Base-by-base conservation (phyloP, 2,329 filamentous ascomycete species). In the Dactylonectria macrodidyma region DNA sequence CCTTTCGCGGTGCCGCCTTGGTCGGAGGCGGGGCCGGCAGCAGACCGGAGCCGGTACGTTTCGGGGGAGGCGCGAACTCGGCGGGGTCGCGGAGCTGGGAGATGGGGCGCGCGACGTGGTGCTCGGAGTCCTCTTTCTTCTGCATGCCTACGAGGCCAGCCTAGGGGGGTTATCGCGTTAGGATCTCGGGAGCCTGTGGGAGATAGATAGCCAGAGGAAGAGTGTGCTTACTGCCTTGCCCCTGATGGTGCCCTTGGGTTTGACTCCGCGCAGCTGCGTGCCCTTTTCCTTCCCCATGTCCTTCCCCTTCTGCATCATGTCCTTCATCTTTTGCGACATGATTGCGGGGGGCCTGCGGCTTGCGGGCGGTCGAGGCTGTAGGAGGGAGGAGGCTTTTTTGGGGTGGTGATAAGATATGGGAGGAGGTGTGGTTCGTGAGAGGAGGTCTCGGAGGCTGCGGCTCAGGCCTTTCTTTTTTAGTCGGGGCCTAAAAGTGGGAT, bases 1-100 rank as follows among this genome's bases (percentile, higher is more conserved):
- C 79, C 55, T 74, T 74, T 59, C 78, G 75, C 36, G 73, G 55
- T 2, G 73, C 67, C 10, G 76, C 26, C 16, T 41, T 41, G 4
- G 71, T 66, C 0, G 75, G 73, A 14, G 77, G 75, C 22, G 78
- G 77, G 19, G 72, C 65, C 3, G 76, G 73, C 14, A 68, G 71
- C 50, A 74, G 77, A 80, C 81, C 87, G 50, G 79, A 71, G 66
- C 76, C 75, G 33, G 79, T 79, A 44, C 82, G 92, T 75, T 89
- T 95, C 0, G 95, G 95, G 30, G 95, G 95, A 26, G 94, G 93
- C 2, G 89, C 94, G 78, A 97, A 97, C 16, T 90, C 88, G 1
- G 89, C 80, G 1, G 94, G 95, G 77, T 97, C 94, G 78, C 90
- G 91, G 34, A 97, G 86, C 3, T 89, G 86, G 9, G 90, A 85